Evolutionary conservation across 2,329 filamentous ascomycete species (phyloP), one percentile per base, ranked within the genome.

Genomic region (Cladosporium velox): DNA sequence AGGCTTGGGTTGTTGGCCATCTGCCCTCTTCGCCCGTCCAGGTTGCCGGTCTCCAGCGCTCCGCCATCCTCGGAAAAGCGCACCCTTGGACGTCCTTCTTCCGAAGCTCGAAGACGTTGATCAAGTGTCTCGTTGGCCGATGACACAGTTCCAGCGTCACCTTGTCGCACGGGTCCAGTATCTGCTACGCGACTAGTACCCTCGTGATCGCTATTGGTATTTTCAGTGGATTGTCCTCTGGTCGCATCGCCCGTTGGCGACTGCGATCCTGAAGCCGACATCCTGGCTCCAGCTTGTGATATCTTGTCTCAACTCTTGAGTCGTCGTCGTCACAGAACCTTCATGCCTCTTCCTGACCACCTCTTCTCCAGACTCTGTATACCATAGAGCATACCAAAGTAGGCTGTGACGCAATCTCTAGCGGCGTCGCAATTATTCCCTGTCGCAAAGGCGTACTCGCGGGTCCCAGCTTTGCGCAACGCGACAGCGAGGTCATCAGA

Each of bases 11-110:
- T 18, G 3, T 34, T 24, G 18, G 34, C 24, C 21, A 24, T 26
- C 14, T 28, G 55, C 30, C 34, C 55, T 26, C 32, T 35, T 24
- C 18, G 14, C 55, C 55, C 11, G 32, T 34, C 55, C 21, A 35
- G 21, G 14, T 59, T 12, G 24, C 8, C 35, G 8, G 12, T 21
- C 7, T 30, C 28, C 24, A 15, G 24, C 3, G 21, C 26, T n/a
- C n/a, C 51, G 10, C 18, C 18, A 32, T 64, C 51, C n/a, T 64
- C 51, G 4, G 61, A 64, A 24, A 64, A 64, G 21, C 61, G 61
- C 34, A 64, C 51, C 32, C 26, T 55, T 35, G 61, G 34, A 14
- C 51, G 61, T 30, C 34, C 35, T 18, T 57, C 51, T 30, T 57
- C 51, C 3, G 49, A 24, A 44, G 34, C 38, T 12, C 26, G 34